phyloP scores from a whole-genome alignment of 2,329 filamentous ascomycete genomes.

The Aureobasidium zeae region DNA sequence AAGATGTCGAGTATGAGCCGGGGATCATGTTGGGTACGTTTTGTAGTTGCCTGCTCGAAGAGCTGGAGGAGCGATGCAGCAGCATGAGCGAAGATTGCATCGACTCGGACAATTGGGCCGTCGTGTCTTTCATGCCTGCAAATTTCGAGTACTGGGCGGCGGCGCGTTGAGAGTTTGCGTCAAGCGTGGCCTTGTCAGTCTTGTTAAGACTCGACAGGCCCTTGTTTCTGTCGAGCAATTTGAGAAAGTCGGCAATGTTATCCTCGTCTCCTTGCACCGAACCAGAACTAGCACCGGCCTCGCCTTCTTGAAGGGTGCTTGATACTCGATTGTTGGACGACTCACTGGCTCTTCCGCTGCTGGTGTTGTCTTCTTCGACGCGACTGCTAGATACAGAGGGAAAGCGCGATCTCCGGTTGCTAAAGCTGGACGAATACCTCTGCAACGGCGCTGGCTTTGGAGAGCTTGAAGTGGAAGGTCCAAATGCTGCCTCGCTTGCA shows the following conservation, averaged over 20 bases:
- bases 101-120: constrained; percentile 80
- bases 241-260: constrained; percentile 87
- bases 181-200: constrained; percentile 40
- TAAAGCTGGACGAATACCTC: constrained; percentile 90
- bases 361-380: constrained; percentile 62
- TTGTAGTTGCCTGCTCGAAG: constrained; percentile 63
- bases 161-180: constrained; percentile 61
- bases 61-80: constrained; percentile 71
- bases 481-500: constrained; percentile 50
- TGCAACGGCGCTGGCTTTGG: constrained; percentile 70
- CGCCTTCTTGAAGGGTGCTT: constrained; percentile 62
- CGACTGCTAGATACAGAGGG: constrained; percentile 67
- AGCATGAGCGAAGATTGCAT: constrained; percentile 84
- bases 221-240: constrained; percentile 77
- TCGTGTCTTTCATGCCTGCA: constrained; percentile 80
- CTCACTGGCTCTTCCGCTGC: constrained; percentile 71
- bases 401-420: constrained; percentile 67
- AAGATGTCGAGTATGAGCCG: constrained; percentile 69
- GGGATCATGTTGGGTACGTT: constrained; percentile 52
- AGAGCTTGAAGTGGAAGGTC: constrained; percentile 62
- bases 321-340: constrained; percentile 66
- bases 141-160: constrained; percentile 75
- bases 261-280: constrained; percentile 75
- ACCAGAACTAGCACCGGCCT: constrained; percentile 45
- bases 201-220: constrained; percentile 73